Conservation (phyloP, 1,139 yeast genomes). For the Suhomyces wounanorum region DNA sequence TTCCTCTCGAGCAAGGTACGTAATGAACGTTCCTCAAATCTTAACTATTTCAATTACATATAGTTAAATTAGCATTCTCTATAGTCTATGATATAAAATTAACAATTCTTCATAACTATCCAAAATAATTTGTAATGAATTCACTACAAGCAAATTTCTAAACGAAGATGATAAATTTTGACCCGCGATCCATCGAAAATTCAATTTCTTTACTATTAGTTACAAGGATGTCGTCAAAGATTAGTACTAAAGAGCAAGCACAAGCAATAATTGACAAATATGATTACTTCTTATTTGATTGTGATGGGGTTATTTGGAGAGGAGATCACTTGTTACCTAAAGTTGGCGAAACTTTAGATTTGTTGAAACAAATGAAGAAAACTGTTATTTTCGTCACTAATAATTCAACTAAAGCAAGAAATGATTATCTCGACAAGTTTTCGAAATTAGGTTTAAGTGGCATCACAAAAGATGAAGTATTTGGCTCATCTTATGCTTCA, state of each 20-base stretch:
- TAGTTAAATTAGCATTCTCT: not conserved
- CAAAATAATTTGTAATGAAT: not conserved
- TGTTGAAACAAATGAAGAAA: slow-evolving; percentile 46
- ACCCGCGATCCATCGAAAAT: not conserved
- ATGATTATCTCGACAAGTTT: slow-evolving; percentile 75
- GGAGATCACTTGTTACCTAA: slow-evolving; percentile 49
- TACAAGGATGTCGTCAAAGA: slow-evolving; percentile 22
- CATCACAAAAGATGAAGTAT: slow-evolving; percentile 71
- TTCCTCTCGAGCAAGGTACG: not conserved
- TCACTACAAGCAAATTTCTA: not conserved
- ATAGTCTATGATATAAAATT: not conserved
- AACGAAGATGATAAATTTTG: not conserved
- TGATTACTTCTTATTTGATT: slow-evolving; percentile 48
- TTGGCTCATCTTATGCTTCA: slow-evolving; percentile 89
- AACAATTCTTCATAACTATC: not conserved
- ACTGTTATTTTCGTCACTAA: slow-evolving; percentile 87
- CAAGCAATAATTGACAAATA: slow-evolving; percentile 29
- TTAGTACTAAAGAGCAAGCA: slow-evolving; percentile 25
- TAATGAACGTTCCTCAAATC: not conserved
- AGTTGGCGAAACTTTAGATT: slow-evolving; percentile 40
- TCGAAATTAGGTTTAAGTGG: slow-evolving; percentile 66
- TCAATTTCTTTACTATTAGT: not conserved
- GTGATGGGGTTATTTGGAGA: slow-evolving; percentile 53
- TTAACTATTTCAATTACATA: not conserved
- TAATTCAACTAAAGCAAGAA: slow-evolving; percentile 88